These are phyloP conservation scores for Pichia deserticola DNA, from an alignment of 805 yeast species.

Conservation along the genomic window DNA sequence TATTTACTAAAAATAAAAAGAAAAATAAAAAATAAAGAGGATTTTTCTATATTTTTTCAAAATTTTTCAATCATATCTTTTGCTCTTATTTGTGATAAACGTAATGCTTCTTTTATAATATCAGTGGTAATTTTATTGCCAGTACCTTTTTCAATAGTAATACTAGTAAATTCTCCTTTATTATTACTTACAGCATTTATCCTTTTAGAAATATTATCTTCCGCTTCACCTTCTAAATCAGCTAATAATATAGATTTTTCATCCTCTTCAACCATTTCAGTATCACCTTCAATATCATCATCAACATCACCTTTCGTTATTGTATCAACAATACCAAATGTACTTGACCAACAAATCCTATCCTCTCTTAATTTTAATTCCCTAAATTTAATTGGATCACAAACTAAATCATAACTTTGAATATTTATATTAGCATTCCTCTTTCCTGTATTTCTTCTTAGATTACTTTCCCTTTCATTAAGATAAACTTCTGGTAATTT, in stretches of 20 bases:
- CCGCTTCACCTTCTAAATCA: conserved; percentile 82
- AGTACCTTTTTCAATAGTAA: conserved; percentile 45
- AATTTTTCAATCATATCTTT: conserved; percentile 23
- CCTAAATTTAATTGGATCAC: conserved; percentile 40
- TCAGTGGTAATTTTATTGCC: conserved; percentile 37
- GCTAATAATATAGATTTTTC: conserved; percentile 42
- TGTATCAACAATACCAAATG: conserved; percentile 52
- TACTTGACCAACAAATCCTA: conserved; percentile 38
- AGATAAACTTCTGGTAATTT: conserved; percentile 61
- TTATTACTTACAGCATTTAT: conserved; percentile 36
- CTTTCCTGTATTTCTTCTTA: conserved; percentile 10
- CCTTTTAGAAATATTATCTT: conserved; percentile 56
- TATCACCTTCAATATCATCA: conserved; percentile 24
- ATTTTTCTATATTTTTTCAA: neutral
- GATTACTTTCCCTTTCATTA: conserved; percentile 44
- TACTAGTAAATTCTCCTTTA: conserved; percentile 31
- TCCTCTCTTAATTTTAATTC: conserved; percentile 34
- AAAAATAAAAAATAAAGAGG: no score
- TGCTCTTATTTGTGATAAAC: conserved; percentile 42
- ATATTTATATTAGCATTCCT: conserved; percentile 31
- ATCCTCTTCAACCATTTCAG: conserved; percentile 17
- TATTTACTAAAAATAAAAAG: no score
- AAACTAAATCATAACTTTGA: conserved; percentile 45
- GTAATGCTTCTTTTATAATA: conserved; percentile 39
- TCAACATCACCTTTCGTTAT: conserved; percentile 32